phyloP scores from a whole-genome alignment of 768 basidiomycete genomes.

The Tricholoma flavovirens region DNA sequence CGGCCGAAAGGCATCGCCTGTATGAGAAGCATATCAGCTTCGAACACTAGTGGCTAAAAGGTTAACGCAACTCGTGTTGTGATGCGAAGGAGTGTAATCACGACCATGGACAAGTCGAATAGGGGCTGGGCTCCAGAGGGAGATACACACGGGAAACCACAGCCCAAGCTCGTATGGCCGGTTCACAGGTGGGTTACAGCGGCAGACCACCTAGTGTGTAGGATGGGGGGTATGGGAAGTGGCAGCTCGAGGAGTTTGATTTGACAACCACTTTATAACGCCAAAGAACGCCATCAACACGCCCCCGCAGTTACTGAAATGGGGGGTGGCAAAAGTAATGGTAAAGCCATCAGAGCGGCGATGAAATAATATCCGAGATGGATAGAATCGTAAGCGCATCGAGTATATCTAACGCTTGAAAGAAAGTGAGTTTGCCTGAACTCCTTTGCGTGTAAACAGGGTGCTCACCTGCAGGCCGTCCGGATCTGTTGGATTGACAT shows the following conservation, averaged over 20 bases:
- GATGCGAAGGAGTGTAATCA: no score
- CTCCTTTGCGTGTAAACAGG: neutral
- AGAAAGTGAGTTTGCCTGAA: neutral
- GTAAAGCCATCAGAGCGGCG: neutral
- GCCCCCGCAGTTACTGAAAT: neutral
- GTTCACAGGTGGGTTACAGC: neutral
- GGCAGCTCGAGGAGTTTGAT: no score
- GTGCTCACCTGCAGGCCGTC: neutral
- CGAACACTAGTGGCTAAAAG: neutral
- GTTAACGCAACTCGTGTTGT: neutral
- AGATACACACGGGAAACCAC: neutral
- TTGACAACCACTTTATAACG: neutral
- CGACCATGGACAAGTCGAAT: no score
- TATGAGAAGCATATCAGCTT: neutral
- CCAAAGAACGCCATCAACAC: constrained; percentile 2
- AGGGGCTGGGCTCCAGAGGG: neutral
- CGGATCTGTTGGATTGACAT: neutral
- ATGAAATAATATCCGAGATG: neutral
- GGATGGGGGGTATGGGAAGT: neutral
- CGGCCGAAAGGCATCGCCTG: neutral
- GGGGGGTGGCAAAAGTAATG: neutral
- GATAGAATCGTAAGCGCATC: neutral
- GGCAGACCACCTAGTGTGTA: neutral
- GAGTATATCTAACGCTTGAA: neutral
- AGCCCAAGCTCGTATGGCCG: neutral